Evolutionary conservation across 2,329 filamentous ascomycete species (phyloP).

Genomic region (Thelonectria rubi): DNA sequence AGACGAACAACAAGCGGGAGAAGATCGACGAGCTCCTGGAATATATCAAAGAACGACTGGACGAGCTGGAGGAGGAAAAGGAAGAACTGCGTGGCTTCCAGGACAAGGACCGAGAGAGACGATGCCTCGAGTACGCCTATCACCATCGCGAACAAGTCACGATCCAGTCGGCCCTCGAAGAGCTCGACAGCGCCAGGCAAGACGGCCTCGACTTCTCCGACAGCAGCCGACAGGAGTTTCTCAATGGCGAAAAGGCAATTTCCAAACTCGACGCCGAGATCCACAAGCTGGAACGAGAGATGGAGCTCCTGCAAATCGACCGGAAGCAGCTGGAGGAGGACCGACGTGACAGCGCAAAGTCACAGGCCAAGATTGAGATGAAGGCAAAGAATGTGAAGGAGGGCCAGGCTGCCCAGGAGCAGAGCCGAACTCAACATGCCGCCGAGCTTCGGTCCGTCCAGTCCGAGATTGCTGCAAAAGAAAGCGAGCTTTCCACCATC

Average conservation of each 20-base stretch:
- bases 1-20: constrained; percentile 91
- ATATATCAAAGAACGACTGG: constrained; percentile 89
- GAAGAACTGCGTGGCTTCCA: constrained; percentile 94
- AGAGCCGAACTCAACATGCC: constrained; percentile 75
- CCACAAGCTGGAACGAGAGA: constrained; percentile 79
- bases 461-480: constrained; percentile 76
- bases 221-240: constrained; percentile 78
- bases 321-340: constrained; percentile 90
- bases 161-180: constrained; percentile 79
- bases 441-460: constrained; percentile 77
- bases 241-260: constrained; percentile 82
- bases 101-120: constrained; percentile 90
- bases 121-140: constrained; percentile 94
- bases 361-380: constrained; percentile 85
- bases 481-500: constrained; percentile 78
- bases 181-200: constrained; percentile 82
- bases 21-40: constrained; percentile 94
- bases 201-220: constrained; percentile 87
- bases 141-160: constrained; percentile 89
- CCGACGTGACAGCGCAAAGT: constrained; percentile 80
- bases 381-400: constrained; percentile 85
- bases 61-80: constrained; percentile 95
- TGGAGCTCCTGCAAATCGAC: constrained; percentile 86
- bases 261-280: constrained; percentile 81
- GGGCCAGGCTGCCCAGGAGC: constrained; percentile 80